These are phyloP conservation scores for Blastomyces gilchristii DNA, from an alignment of 2,329 filamentous ascomycete genomes.

Conservation along the genomic window DNA sequence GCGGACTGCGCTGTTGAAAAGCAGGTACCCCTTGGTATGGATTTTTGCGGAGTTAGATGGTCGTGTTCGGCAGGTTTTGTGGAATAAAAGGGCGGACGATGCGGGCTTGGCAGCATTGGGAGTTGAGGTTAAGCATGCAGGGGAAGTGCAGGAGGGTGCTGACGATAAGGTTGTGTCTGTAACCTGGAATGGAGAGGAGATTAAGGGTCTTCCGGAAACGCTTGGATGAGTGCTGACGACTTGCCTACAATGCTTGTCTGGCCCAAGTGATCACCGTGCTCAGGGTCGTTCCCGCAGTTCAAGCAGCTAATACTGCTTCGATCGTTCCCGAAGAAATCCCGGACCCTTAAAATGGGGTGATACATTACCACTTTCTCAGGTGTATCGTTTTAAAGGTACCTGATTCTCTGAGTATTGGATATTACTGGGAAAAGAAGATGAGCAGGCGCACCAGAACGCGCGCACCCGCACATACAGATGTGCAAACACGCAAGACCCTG, in stretches of 20 bases:
- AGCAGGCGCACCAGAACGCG: background rate
- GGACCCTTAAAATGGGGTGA: background rate
- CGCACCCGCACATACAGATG: background rate
- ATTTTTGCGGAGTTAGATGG: constrained; percentile 34
- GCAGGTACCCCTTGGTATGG: constrained; percentile 61
- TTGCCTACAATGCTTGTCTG: background rate
- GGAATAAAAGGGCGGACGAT: constrained; percentile 34
- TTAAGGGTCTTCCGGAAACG: constrained; percentile 12
- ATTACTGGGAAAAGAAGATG: background rate
- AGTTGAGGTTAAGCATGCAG: constrained; percentile 29
- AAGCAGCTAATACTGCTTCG: background rate
- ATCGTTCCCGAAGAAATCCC: background rate
- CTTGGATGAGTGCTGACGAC: background rate
- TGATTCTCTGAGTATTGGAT: background rate
- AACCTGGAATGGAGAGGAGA: constrained; percentile 30
- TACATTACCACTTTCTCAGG: background rate
- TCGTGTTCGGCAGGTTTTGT: constrained; percentile 34
- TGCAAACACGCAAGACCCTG: background rate
- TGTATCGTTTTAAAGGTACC: background rate
- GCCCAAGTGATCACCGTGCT: background rate
- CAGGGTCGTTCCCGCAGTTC: background rate
- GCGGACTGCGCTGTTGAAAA: constrained; percentile 57
- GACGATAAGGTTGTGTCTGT: constrained; percentile 21
- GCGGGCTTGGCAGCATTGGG: constrained; percentile 31
- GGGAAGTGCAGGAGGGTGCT: constrained; percentile 1